Percentiles rank a stretch among this genome's conserved stretches.
These are phyloP conservation scores for Dendrobium officinale DNA, from an alignment of 106 monocot genomes.

Conservation along the genomic window DNA sequence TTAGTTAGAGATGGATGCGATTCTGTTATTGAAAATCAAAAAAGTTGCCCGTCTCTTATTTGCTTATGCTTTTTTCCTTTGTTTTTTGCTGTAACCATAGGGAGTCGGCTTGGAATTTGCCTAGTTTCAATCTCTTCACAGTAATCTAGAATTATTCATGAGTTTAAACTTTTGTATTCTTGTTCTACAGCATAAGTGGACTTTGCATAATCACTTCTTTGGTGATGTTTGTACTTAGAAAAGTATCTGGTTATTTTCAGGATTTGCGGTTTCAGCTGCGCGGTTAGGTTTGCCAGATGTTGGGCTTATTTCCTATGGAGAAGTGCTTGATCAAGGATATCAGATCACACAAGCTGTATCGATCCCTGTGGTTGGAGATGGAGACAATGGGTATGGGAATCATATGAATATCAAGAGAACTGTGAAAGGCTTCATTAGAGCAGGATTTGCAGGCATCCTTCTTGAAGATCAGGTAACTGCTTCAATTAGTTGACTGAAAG, in stretches of 20 bases:
- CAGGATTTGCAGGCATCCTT: constrained; percentile 96
- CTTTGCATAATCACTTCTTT: not conserved
- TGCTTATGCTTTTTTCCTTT: not conserved
- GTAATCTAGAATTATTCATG: not conserved
- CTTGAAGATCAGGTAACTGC: constrained; percentile 88
- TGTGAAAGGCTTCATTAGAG: constrained; percentile 87
- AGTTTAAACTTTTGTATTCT: not conserved
- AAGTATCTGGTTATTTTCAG: constrained; percentile 31
- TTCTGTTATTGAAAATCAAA: not conserved
- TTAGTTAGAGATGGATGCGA: not conserved
- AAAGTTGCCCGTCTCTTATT: not conserved
- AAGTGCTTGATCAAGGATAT: constrained; percentile 84
- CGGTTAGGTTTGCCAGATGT: constrained; percentile 84
- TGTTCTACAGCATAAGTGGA: not conserved
- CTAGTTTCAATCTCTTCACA: not conserved
- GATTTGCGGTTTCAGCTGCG: constrained; percentile 86
- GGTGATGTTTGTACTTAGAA: not conserved
- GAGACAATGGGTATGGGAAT: constrained; percentile 98
- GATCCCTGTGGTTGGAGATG: constrained; percentile 97
- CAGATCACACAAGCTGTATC: constrained; percentile 86
- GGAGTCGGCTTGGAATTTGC: not conserved
- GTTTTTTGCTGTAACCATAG: not conserved
- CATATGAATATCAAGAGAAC: constrained; percentile 91
- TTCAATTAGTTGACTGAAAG: not conserved
- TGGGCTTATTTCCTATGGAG: constrained; percentile 93